Percentiles rank a stretch among this genome's conserved stretches.
phyloP scores from a whole-genome alignment of 225 moss, liverwort and hornwort species.

The Physcomitrium patens region DNA sequence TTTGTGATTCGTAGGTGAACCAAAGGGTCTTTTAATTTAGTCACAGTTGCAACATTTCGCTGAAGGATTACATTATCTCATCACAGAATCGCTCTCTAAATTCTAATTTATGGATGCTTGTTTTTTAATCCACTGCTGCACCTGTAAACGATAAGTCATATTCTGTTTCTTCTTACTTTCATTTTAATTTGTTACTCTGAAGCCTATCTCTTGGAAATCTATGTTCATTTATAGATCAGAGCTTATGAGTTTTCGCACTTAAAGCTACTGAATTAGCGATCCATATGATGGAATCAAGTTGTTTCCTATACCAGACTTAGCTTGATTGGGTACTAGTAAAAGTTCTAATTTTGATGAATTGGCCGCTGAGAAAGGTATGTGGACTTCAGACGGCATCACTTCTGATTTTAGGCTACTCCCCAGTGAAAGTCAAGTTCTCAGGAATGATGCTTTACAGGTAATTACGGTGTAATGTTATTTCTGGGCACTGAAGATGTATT shows the following conservation, averaged over 20 bases:
- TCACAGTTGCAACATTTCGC: constrained; percentile 42
- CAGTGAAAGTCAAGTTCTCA: constrained; percentile 84
- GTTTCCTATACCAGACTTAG: constrained; percentile 59
- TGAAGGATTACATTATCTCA: constrained; percentile 33
- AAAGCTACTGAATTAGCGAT: constrained; percentile 46
- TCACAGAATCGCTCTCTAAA: constrained; percentile 39
- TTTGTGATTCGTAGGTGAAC: constrained; percentile 58
- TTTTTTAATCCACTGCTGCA: constrained; percentile 66
- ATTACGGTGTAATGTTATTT: constrained; percentile 51
- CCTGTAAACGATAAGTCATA: constrained; percentile 48
- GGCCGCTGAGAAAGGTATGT: constrained; percentile 95
- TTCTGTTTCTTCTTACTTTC: constrained; percentile 30
- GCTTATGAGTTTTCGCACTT: constrained; percentile 40
- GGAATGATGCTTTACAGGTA: constrained; percentile 90
- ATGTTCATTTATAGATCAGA: constrained; percentile 34
- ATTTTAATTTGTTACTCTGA: constrained; percentile 28
- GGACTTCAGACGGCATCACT: constrained; percentile 84
- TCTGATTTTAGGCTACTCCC: constrained; percentile 90
- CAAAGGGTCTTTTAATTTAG: constrained; percentile 49
- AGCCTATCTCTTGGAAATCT: constrained; percentile 11
- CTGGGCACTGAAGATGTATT: constrained; percentile 43
- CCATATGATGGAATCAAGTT: constrained; percentile 56
- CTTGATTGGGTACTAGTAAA: constrained; percentile 53
- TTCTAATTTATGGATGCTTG: constrained; percentile 37
- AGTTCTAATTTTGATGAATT: constrained; percentile 77